Evolutionary conservation across 768 basidiomycete species (phyloP).

Genomic region (Trametes meyenii): DNA sequence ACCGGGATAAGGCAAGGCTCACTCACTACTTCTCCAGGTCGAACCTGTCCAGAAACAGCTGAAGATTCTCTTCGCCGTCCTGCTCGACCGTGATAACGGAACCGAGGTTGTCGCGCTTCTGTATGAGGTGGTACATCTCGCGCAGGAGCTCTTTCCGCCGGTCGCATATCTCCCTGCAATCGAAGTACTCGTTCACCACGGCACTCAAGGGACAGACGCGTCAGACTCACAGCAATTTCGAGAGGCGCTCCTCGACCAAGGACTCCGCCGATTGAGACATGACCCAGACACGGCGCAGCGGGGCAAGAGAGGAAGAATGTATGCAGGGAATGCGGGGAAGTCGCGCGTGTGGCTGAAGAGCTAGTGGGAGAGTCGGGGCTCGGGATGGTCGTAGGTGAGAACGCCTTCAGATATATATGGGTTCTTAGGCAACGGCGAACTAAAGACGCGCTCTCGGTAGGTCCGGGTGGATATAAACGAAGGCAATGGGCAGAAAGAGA

Average conservation of each 20-base stretch:
- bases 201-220: constrained; percentile 6
- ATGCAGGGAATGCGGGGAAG: constrained; percentile 21
- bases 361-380: constrained; percentile 1
- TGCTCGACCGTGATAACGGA: constrained; percentile 42
- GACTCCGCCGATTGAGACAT: constrained; percentile 27
- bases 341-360: constrained; percentile 25
- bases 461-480: background rate
- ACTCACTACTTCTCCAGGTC: constrained; percentile 57
- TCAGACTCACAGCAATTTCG: constrained; percentile 31
- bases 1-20: constrained; percentile 5
- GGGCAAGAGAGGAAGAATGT: constrained; percentile 10
- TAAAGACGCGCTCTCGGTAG: background rate
- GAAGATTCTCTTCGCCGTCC: constrained; percentile 44
- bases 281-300: background rate
- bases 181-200: constrained; percentile 16
- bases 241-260: constrained; percentile 33
- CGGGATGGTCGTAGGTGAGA: background rate
- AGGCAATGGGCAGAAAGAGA: constrained; percentile 2
- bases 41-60: constrained; percentile 57
- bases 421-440: too few species aligned
- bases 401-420: background rate
- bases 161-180: constrained; percentile 56
- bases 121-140: constrained; percentile 71
- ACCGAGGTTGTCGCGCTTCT: constrained; percentile 51
- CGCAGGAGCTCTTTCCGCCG: constrained; percentile 72